Evolutionary conservation across 306 rosid species (phyloP).

Genomic region (Cicer arietinum): DNA sequence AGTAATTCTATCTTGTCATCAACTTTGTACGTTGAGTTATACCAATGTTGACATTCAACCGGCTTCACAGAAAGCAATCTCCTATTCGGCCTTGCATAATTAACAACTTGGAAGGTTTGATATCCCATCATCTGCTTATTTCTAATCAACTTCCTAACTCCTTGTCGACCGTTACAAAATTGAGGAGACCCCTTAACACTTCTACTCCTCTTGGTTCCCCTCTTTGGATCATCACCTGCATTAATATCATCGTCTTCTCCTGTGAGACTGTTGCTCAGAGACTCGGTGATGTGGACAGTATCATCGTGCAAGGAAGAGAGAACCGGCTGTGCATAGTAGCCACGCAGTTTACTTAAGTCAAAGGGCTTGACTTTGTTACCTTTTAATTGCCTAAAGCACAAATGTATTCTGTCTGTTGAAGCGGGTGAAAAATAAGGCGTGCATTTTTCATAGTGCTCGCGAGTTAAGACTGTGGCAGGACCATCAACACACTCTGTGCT

Average conservation of each 20-base stretch:
- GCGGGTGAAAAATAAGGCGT: conserved; percentile 66
- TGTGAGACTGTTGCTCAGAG: conserved; percentile 49
- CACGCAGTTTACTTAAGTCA: conserved; percentile 83
- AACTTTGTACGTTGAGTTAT: conserved; percentile 57
- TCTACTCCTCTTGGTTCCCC: conserved; percentile 78
- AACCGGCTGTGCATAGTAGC: conserved; percentile 80
- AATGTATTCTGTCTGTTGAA: conserved; percentile 66
- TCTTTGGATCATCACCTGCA: conserved; percentile 58
- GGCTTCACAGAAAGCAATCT: conserved; percentile 60
- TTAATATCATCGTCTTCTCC: conserved; percentile 67
- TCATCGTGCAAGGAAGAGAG: conserved; percentile 76
- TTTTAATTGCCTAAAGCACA: conserved; percentile 87
- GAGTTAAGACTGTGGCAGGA: conserved; percentile 81
- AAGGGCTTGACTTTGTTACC: conserved; percentile 89
- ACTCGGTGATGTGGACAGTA: conserved; percentile 52
- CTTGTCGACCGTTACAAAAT: conserved; percentile 49
- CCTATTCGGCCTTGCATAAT: conserved; percentile 54
- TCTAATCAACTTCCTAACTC: conserved; percentile 61
- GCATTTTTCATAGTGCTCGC: conserved; percentile 80
- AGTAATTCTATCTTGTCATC: conserved; percentile 87
- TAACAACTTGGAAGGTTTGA: conserved; percentile 56
- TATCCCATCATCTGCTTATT: conserved; percentile 54
- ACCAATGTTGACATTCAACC: conserved; percentile 59
- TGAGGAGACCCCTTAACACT: conserved; percentile 57
- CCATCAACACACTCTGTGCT: conserved; percentile 99